Evolutionary conservation across 2,329 filamentous ascomycete genomes (phyloP), one percentile per base, ranked within the genome.

Genomic region (Thelonectria rubi): DNA sequence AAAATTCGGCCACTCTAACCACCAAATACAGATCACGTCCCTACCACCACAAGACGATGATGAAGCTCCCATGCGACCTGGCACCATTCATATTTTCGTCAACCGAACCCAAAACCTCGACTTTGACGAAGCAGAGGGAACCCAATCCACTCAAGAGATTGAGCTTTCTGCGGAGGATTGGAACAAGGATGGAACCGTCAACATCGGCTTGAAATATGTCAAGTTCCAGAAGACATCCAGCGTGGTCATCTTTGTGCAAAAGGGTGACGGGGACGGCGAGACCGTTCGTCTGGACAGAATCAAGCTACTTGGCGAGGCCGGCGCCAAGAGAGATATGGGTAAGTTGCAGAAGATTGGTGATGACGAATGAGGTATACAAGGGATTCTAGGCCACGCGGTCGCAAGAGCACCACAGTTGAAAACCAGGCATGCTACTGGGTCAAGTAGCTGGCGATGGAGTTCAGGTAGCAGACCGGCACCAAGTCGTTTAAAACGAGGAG

Each of bases 171-270:
- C 88, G 47, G 83, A 85, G 54, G 92, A 97, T 73, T 99, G 95
- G 94, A 91, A 93, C 76, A 81, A 84, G 46, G 87, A 91, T 14
- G 90, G 88, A 53, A 94, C 92, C 9, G 90, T 88, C 14, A 91
- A 84, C 70, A 80, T 94, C 55, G 79, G 85, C 46, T 80, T 98
- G 71, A 91, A 94, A 14, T 97, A 94, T 73, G 95, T 99, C 79
- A 97, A 97, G 81, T 99, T 98, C 82, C 95, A 98, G 80, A 96
- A 93, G 74, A 91, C 97, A 55, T 91, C 88, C 62, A 95, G 89
- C 64, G 75, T 99, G 70, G 90, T 97, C 17, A 71, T 99, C 11
- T 99, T 97, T 76, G 89, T 99, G 34, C 91, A 91, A 55, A 90
- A 96, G 74, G 94, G 93, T 2, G 91, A 94, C 56, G 89, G 89